Conservation (phyloP, 83 land plant genomes). For the Larix sibirica region DNA sequence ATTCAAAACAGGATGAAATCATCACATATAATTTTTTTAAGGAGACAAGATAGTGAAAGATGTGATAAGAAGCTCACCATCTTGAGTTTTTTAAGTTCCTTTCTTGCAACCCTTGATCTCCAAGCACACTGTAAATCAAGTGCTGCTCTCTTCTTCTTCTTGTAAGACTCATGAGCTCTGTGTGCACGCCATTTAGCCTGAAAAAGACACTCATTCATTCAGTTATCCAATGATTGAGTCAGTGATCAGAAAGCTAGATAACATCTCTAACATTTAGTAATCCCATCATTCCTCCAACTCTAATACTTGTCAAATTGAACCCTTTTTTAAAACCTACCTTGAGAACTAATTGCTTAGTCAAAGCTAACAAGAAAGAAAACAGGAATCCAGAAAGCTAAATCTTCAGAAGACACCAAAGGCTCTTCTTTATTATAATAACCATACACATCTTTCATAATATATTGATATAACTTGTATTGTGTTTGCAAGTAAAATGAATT, state of each 20-base stretch:
- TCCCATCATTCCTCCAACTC: neutral
- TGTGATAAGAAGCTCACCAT: slow-evolving; percentile 38
- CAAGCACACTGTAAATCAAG: slow-evolving; percentile 69
- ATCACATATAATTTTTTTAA: neutral
- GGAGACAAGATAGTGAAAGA: neutral
- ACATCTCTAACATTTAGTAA: neutral
- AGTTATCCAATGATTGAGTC: neutral
- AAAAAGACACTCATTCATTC: neutral
- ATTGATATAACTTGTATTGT: neutral
- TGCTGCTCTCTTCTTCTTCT: slow-evolving; percentile 50
- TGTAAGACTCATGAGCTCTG: slow-evolving; percentile 44
- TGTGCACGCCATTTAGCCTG: slow-evolving; percentile 69
- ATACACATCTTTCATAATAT: neutral
- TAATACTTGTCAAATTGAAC: neutral
- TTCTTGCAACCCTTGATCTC: slow-evolving; percentile 63
- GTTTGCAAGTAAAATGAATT: neutral
- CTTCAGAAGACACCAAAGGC: neutral
- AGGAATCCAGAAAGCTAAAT: neutral
- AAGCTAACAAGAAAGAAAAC: neutral
- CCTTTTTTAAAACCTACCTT: neutral
- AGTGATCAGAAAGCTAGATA: neutral
- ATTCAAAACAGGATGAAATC: neutral
- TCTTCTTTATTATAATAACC: neutral
- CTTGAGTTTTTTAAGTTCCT: slow-evolving; percentile 66
- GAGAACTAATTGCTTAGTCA: no score